Base-by-base conservation (phyloP, 805 yeast genomes). In the Kodamaea leandrae region DNA sequence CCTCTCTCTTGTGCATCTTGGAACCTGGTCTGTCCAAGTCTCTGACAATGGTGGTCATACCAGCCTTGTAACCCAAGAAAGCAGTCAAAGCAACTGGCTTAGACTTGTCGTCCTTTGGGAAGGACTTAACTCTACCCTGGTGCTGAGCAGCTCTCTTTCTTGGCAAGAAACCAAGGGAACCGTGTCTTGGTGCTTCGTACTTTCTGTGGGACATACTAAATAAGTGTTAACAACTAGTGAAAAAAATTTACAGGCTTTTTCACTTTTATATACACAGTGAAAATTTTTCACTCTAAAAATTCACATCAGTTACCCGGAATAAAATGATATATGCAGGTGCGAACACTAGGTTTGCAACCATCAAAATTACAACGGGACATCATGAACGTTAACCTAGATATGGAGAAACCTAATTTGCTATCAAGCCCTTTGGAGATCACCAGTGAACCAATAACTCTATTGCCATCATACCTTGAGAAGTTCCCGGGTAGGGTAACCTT, bases 11-110 rank as follows among this genome's bases (percentile, higher is more conserved):
- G 96, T 93, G 97, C 96, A 91, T 89, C 83, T 93, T 93, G 72
- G 99, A 93, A 74, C 99, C 99, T 78, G 99, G 99, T 80, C 98
- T 86, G 91, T 93, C 97, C 72, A 93, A 85, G 80, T 93, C 99
- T 82, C 99, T 90, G 70, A 93, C 99, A 64, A 89, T 88, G 78
- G 99, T 93, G 78, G 99, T 83, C 99, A 93, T 93, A 88, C 99
- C 99, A 63, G 99, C 99, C 83, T 78, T 78, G 96, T 93, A 93
- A 79, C 99, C 99, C 64, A 93, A 83, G 95, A 91, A 93, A 61
- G 99, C 97, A 63, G 99, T 93, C 76, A 93, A 80, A 73, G 95
- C 95, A 63, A 90, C 96, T 64, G 98, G 95, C 86, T 91, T 91
- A 58, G 96, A 72, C 79, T 86, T 83, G 75, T 87, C 95, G 75